Percentiles rank a stretch among this genome's conserved stretches.
These are phyloP conservation scores for Pythium aristosporum DNA, from an alignment of 352 stramenopile species.

Conservation along the genomic window DNA sequence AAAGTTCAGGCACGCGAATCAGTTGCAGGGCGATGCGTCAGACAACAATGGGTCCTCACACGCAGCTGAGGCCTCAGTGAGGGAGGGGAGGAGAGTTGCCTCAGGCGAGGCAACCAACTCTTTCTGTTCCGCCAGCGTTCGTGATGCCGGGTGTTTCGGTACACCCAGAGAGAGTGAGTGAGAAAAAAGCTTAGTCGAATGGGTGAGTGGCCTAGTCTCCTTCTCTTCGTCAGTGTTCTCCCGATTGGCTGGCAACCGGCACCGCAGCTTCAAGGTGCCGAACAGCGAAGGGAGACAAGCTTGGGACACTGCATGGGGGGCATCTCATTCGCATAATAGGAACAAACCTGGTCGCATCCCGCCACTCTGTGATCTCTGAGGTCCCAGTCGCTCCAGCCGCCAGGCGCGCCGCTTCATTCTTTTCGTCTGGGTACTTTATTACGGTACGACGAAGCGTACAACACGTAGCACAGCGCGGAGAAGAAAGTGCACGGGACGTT, in stretches of 20 bases:
- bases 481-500: neutral
- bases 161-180: neutral
- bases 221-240: neutral
- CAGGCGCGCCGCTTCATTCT: conserved; percentile 4
- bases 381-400: neutral
- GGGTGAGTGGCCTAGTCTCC: neutral
- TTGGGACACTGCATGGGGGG: neutral
- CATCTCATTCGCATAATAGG: neutral
- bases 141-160: no score
- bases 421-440: neutral
- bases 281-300: neutral
- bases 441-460: neutral
- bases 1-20: neutral
- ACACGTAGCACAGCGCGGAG: neutral
- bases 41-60: neutral
- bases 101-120: no score
- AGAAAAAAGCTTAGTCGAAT: conserved; percentile 1
- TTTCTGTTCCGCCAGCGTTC: no score
- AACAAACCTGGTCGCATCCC: neutral
- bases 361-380: conserved; percentile 13
- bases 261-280: neutral
- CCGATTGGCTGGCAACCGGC: neutral
- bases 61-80: conserved; percentile 1
- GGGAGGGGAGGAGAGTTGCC: no score
- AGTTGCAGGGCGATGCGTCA: neutral